Evolutionary conservation across 2,329 filamentous ascomycete genomes (phyloP).

Genomic region (Paecilomyces sp.): DNA sequence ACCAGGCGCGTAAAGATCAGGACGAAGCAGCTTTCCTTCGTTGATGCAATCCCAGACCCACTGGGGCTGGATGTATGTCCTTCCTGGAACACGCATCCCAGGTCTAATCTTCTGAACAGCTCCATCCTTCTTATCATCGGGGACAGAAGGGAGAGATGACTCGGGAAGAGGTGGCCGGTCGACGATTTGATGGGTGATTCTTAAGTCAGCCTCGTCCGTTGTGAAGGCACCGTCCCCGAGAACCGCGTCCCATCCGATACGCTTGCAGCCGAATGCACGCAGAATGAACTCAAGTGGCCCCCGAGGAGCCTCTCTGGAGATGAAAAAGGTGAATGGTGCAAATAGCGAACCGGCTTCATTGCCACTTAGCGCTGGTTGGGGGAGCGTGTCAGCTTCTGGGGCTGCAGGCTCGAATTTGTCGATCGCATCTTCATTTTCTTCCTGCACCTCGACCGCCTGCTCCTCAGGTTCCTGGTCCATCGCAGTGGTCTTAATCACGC

Average conservation of each 20-base stretch:
- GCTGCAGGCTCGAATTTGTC: conserved; percentile 87
- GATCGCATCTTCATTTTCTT: conserved; percentile 56
- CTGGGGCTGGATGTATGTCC: conserved; percentile 90
- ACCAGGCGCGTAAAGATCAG: conserved; percentile 84
- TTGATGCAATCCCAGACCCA: conserved; percentile 99
- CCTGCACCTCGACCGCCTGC: conserved; percentile 37
- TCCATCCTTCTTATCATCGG: conserved; percentile 38
- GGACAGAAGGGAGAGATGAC: conserved; percentile 40
- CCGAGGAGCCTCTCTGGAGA: conserved; percentile 88
- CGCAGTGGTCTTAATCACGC: conserved; percentile 36
- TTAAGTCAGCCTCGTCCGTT: conserved; percentile 74
- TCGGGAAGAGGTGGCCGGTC: conserved; percentile 71
- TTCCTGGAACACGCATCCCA: conserved; percentile 76
- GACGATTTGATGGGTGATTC: conserved; percentile 94
- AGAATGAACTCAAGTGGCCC: conserved; percentile 89
- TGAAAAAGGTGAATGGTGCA: conserved; percentile 79
- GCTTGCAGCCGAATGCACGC: conserved; percentile 89
- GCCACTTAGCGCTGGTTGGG: conserved; percentile 64
- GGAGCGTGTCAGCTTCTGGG: conserved; percentile 75
- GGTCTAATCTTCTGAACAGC: conserved; percentile 42
- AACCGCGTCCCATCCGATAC: conserved; percentile 88
- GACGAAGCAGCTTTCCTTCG: conserved; percentile 76
- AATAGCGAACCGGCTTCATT: conserved; percentile 71
- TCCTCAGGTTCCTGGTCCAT: conserved; percentile 37
- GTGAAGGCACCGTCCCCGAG: conserved; percentile 90